phyloP scores from a whole-genome alignment of 2,329 filamentous ascomycete species.

The Fusarium protoensiforme region DNA sequence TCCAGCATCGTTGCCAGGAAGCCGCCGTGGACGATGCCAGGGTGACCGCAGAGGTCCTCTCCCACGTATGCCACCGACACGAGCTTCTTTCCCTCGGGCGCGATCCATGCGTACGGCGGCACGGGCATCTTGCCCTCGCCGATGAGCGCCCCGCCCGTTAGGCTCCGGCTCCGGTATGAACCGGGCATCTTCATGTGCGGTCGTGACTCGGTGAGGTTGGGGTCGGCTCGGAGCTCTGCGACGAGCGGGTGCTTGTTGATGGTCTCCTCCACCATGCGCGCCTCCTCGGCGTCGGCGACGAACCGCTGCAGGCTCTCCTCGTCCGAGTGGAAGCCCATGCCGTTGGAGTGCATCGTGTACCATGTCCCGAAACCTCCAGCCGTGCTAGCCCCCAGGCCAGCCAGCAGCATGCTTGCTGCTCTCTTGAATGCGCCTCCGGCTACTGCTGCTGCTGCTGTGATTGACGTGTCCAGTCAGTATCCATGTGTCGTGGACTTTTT shows the following conservation, averaged over 20 bases:
- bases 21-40: conserved; percentile 90
- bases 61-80: conserved; percentile 84
- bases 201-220: conserved; percentile 78
- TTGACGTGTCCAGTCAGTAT: conserved; percentile 20
- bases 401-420: conserved; percentile 40
- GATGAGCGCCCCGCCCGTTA: conserved; percentile 83
- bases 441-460: conserved; percentile 19
- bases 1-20: conserved; percentile 92
- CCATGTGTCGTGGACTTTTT: background rate
- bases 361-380: conserved; percentile 50
- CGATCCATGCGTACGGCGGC: conserved; percentile 82
- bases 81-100: conserved; percentile 74
- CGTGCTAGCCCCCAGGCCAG: conserved; percentile 45
- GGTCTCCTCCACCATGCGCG: conserved; percentile 73
- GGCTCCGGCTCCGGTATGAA: conserved; percentile 74
- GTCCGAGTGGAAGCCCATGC: conserved; percentile 63
- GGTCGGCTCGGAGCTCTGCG: conserved; percentile 72
- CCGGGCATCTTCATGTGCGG: conserved; percentile 89
- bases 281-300: conserved; percentile 63
- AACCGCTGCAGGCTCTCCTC: conserved; percentile 78
- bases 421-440: conserved; percentile 37
- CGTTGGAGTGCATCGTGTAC: conserved; percentile 48
- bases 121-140: conserved; percentile 82
- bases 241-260: conserved; percentile 83
- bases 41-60: conserved; percentile 84